Evolutionary conservation across 176 grass and related monocot species (phyloP).

Genomic region (Eleusine coracana): DNA sequence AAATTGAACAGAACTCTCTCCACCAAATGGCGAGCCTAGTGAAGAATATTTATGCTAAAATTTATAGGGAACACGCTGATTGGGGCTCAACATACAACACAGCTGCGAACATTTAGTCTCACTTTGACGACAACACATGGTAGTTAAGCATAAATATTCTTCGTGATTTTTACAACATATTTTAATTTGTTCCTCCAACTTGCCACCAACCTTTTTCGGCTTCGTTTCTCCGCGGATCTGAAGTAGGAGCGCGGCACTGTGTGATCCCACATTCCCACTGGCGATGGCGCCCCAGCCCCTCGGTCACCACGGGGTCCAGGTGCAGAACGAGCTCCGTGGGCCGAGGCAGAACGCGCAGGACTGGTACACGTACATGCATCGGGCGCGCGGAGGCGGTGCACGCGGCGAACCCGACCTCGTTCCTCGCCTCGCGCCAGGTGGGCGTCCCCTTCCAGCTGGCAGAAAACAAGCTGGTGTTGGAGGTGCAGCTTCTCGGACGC

Average conservation of each 20-base stretch:
- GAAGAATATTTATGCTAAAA: too few species aligned
- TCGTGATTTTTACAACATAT: neutral
- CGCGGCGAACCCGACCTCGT: slow-evolving; percentile 46
- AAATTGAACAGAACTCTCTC: too few species aligned
- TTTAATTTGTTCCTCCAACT: neutral
- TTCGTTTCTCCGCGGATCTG: neutral
- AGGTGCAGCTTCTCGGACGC: slow-evolving; percentile 62
- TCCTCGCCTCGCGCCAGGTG: slow-evolving; percentile 40
- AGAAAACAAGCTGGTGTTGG: slow-evolving; percentile 61
- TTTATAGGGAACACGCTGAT: too few species aligned
- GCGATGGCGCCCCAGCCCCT: too few species aligned
- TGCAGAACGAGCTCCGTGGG: slow-evolving; percentile 75
- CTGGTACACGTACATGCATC: slow-evolving; percentile 84
- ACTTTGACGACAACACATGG: too few species aligned
- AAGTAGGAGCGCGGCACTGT: slow-evolving; percentile 21
- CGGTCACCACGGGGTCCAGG: too few species aligned
- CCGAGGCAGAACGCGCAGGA: slow-evolving; percentile 62
- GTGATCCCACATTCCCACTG: neutral
- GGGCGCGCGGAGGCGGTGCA: slow-evolving; percentile 67
- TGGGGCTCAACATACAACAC: too few species aligned
- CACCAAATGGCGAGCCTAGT: too few species aligned
- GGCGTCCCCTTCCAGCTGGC: slow-evolving; percentile 40
- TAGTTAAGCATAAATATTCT: neutral
- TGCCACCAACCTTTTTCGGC: slow-evolving; percentile 20
- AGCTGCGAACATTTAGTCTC: too few species aligned